Percentiles rank a stretch among this genome's conserved stretches.
Conservation (phyloP, 306 rosid species). For the Bauhinia variegata region DNA sequence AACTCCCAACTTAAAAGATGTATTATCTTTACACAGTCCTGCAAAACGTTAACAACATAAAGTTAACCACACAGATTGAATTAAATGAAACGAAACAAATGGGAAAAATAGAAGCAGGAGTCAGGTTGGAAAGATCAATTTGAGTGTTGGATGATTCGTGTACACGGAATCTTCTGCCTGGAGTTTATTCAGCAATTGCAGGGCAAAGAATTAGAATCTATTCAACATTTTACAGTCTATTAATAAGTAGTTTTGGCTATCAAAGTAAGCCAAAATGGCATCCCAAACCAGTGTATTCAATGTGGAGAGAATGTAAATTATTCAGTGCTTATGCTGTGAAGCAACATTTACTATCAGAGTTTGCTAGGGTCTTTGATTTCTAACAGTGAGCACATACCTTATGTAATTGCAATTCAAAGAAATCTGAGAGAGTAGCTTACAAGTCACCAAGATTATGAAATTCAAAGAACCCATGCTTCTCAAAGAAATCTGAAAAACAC, state of each 20-base stretch:
- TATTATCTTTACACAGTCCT: conserved; percentile 52
- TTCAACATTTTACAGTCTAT: background rate
- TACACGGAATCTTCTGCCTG: background rate
- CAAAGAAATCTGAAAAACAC: too few species aligned
- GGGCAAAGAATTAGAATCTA: background rate
- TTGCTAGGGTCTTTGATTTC: too few species aligned
- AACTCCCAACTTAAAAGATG: conserved; percentile 79
- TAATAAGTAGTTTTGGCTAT: background rate
- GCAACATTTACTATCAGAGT: too few species aligned
- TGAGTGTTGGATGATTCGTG: background rate
- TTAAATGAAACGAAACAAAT: background rate
- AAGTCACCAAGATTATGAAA: too few species aligned
- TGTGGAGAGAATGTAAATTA: too few species aligned
- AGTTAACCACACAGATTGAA: background rate
- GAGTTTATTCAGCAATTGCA: conserved; percentile 11
- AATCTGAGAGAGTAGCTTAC: too few species aligned
- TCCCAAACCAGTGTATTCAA: background rate
- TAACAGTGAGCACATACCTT: too few species aligned
- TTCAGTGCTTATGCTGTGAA: too few species aligned
- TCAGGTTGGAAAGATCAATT: background rate
- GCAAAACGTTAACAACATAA: conserved; percentile 22
- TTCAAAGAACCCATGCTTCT: too few species aligned
- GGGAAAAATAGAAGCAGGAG: background rate
- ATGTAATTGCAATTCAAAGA: too few species aligned
- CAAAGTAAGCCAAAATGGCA: conserved; percentile 1